Evolutionary conservation across 805 yeast species (phyloP).

Genomic region (Diddensiella transvaalensis): DNA sequence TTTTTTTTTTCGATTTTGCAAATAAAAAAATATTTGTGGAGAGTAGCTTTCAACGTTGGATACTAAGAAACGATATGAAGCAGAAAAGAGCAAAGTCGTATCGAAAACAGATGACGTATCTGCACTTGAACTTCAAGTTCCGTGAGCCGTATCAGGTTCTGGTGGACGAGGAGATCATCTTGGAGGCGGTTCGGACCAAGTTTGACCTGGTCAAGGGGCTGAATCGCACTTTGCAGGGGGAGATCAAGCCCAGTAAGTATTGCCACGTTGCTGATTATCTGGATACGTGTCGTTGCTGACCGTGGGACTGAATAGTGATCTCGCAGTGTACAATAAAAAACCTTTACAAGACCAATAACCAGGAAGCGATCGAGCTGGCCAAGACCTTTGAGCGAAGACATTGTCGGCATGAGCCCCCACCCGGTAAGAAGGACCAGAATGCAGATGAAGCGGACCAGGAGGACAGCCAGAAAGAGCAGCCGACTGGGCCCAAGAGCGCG

Average conservation of each 20-base stretch:
- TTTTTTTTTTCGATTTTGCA: no score
- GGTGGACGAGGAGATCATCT: conserved; percentile 75
- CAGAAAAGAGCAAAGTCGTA: conserved; percentile 94
- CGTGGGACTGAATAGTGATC: conserved; percentile 54
- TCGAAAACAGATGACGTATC: conserved; percentile 85
- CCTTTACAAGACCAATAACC: conserved; percentile 66
- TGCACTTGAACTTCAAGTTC: conserved; percentile 82
- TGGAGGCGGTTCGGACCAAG: conserved; percentile 60
- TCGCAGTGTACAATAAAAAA: conserved; percentile 95
- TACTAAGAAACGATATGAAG: no score
- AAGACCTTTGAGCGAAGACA: conserved; percentile 86
- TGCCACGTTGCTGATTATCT: not conserved
- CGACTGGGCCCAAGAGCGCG: conserved; percentile 42
- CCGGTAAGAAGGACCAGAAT: conserved; percentile 29
- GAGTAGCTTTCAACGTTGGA: no score
- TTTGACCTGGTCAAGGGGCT: conserved; percentile 81
- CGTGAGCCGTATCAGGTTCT: conserved; percentile 86
- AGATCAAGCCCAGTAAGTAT: conserved; percentile 58
- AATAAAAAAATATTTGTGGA: not conserved
- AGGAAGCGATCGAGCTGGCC: conserved; percentile 74
- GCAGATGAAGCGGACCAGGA: conserved; percentile 13
- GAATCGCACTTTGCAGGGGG: conserved; percentile 76
- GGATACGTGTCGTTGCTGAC: not conserved
- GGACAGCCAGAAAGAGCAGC: conserved; percentile 6
- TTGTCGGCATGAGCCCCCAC: conserved; percentile 75